These are phyloP conservation scores for Kwoniella sp. DNA, from an alignment of 768 basidiomycete species.

Conservation along the genomic window DNA sequence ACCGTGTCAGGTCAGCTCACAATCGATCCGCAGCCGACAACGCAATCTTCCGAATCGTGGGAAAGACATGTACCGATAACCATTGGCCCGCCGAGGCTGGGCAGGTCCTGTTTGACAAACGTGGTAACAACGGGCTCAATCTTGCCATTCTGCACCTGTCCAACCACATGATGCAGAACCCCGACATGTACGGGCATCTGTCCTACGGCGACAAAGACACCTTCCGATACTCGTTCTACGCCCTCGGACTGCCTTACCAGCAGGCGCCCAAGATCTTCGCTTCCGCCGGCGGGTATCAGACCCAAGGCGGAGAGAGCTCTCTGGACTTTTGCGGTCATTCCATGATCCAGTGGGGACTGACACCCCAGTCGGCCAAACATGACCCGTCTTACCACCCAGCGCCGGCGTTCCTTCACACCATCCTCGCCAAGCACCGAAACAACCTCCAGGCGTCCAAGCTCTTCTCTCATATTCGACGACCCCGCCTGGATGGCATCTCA, in stretches of 20 bases:
- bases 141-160: slow-evolving; percentile 52
- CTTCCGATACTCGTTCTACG: slow-evolving; percentile 52
- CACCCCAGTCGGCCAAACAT: slow-evolving; percentile 30
- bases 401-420: slow-evolving; percentile 51
- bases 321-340: slow-evolving; percentile 50
- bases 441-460: slow-evolving; percentile 40
- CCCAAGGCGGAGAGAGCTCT: slow-evolving; percentile 33
- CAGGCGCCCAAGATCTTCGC: slow-evolving; percentile 45
- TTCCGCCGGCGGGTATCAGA: slow-evolving; percentile 43
- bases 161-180: slow-evolving; percentile 48
- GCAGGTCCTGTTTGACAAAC: slow-evolving; percentile 52
- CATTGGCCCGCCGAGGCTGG: slow-evolving; percentile 50
- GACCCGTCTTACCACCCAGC: slow-evolving; percentile 36
- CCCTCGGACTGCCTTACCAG: slow-evolving; percentile 48
- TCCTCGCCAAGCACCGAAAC: slow-evolving; percentile 50
- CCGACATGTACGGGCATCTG: slow-evolving; percentile 40
- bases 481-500: slow-evolving; percentile 35
- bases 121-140: slow-evolving; percentile 52
- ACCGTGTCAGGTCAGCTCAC: too few species aligned
- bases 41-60: slow-evolving; percentile 52
- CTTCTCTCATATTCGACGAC: slow-evolving; percentile 40
- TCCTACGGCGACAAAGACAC: slow-evolving; percentile 51
- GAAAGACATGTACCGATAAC: slow-evolving; percentile 46
- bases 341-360: slow-evolving; percentile 44
- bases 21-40: slow-evolving; percentile 52